These are phyloP conservation scores for Acanthamoeba sp. DNA, from an alignment of 208 protist genomes.

Conservation along the genomic window DNA sequence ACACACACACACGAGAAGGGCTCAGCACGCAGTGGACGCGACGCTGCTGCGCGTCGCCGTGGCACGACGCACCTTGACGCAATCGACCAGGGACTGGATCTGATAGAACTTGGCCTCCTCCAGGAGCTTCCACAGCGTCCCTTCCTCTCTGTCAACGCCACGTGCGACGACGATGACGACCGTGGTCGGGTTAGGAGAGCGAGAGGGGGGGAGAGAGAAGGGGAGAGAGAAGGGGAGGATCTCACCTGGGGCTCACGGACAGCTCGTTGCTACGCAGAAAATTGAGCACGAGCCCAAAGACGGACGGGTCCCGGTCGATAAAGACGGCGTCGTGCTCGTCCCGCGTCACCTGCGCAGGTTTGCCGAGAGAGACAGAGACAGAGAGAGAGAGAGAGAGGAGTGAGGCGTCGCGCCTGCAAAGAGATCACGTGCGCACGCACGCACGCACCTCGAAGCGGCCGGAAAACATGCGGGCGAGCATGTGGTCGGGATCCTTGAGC, in stretches of 20 bases:
- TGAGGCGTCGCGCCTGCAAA: neutral
- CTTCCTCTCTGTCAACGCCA: neutral
- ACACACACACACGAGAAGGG: neutral
- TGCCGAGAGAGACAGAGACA: no score
- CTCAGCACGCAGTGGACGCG: no score
- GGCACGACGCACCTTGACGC: neutral
- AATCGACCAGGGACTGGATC: conserved; percentile 9
- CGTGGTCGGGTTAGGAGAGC: no score
- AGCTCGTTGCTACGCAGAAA: conserved; percentile 7
- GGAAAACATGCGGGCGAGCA: conserved; percentile 27
- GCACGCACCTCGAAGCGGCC: neutral
- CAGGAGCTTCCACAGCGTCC: conserved; percentile 23
- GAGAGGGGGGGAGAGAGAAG: no score
- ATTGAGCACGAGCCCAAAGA: conserved; percentile 17
- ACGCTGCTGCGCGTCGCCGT: no score
- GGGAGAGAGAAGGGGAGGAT: no score
- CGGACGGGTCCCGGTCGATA: neutral
- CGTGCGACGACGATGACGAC: no score
- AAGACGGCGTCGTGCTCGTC: conserved; percentile 31
- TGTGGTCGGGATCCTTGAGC: conserved; percentile 1
- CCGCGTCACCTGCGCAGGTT: neutral
- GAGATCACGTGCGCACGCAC: no score
- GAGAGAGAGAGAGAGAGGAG: neutral
- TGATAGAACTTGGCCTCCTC: conserved; percentile 54
- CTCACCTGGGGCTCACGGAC: neutral